phyloP scores from a whole-genome alignment of 1,284 basidiomycete genomes.

The Sporisorium exsertum region DNA sequence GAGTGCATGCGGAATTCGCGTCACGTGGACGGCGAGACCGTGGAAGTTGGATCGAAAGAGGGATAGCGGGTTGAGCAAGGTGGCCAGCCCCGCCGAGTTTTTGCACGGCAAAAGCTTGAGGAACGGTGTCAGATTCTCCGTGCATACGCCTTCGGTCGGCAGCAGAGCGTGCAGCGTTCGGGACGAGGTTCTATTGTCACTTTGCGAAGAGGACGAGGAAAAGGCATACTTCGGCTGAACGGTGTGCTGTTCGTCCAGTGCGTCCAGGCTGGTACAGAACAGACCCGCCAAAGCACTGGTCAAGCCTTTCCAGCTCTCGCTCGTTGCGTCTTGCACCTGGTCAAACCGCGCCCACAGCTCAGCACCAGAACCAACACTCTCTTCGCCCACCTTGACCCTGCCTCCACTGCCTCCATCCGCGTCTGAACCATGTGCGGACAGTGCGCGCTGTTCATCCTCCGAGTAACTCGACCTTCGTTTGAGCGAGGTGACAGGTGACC shows the following conservation, averaged over 20 bases:
- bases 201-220: constrained; percentile 2
- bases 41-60: constrained; percentile 90
- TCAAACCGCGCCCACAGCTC: constrained; percentile 80
- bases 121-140: constrained; percentile 96
- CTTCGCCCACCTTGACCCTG: constrained; percentile 70
- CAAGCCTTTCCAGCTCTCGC: constrained; percentile 78
- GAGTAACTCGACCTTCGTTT: constrained; percentile 5
- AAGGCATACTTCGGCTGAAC: constrained; percentile 40
- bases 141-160: constrained; percentile 74
- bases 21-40: constrained; percentile 79
- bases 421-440: neutral
- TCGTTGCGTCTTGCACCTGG: constrained; percentile 71
- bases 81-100: constrained; percentile 83
- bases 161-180: constrained; percentile 44
- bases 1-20: neutral
- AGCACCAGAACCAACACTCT: constrained; percentile 83
- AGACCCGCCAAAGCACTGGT: constrained; percentile 90
- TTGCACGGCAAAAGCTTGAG: constrained; percentile 94
- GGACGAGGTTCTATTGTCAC: neutral
- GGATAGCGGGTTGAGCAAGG: constrained; percentile 84
- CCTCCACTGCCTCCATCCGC: neutral
- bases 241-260: constrained; percentile 57
- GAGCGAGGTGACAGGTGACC: constrained; percentile 37
- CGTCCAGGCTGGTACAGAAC: constrained; percentile 90
- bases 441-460: neutral